Conservation (phyloP, 2,329 filamentous ascomycete genomes). For the Colletotrichum zoysiae region DNA sequence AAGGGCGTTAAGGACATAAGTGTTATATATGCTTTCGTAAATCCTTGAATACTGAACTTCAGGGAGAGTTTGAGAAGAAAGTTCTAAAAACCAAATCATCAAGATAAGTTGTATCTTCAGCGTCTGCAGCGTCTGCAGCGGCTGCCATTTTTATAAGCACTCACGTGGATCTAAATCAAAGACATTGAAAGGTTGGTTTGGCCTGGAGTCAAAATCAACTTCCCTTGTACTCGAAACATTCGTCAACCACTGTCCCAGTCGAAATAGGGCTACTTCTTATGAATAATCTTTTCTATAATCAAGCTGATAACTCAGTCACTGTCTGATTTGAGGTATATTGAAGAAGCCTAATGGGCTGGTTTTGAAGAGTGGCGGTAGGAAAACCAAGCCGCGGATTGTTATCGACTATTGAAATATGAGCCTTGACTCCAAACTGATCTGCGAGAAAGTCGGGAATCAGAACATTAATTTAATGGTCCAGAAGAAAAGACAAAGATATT, state of each 20-base stretch:
- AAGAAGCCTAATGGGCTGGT: too few species aligned
- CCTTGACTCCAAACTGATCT: conserved; percentile 49
- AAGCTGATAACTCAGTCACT: too few species aligned
- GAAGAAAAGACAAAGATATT: conserved; percentile 59
- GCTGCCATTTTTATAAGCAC: background rate
- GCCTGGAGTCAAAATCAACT: too few species aligned
- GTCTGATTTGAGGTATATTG: too few species aligned
- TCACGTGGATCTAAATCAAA: background rate
- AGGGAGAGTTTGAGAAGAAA: too few species aligned
- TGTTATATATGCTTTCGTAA: too few species aligned
- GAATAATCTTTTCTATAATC: background rate
- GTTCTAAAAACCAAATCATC: background rate
- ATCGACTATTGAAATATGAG: conserved; percentile 45
- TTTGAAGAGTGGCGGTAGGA: background rate
- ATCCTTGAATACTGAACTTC: too few species aligned
- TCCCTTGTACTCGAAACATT: too few species aligned
- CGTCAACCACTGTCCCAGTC: too few species aligned
- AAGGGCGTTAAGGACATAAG: too few species aligned
- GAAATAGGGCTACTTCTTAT: too few species aligned
- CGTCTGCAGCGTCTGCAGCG: background rate
- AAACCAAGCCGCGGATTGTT: conserved; percentile 51
- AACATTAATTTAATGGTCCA: conserved; percentile 53
- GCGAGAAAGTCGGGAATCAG: conserved; percentile 52
- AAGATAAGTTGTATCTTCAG: background rate
- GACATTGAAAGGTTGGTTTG: background rate